Conservation (phyloP, 441 rosid genomes). For the Biscutella laevigata region DNA sequence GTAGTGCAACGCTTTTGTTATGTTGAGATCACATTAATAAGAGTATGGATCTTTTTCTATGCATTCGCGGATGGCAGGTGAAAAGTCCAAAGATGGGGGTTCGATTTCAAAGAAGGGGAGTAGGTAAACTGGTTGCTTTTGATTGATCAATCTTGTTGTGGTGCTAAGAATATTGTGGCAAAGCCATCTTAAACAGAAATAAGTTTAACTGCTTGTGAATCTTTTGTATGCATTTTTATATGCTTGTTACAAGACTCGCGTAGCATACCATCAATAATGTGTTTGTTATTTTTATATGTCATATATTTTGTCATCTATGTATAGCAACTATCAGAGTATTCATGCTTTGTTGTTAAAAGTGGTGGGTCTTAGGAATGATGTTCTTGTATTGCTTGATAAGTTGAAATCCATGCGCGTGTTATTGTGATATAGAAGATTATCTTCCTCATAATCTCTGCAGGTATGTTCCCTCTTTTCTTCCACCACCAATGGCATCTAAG, state of each 20-base stretch:
- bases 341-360: not conserved
- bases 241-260: conserved; percentile 5
- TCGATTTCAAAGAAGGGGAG: conserved; percentile 99
- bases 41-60: conserved; percentile 84
- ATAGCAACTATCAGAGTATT: not conserved
- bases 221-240: not conserved
- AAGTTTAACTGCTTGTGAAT: not conserved
- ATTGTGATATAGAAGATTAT: conserved; percentile 37
- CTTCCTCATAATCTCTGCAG: conserved; percentile 44
- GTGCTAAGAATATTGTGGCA: conserved; percentile 33
- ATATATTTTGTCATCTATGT: not conserved
- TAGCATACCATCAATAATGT: not conserved
- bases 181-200: conserved; percentile 29
- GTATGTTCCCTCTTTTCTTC: conserved; percentile 98
- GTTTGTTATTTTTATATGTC: not conserved
- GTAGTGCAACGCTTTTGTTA: conserved; percentile 42
- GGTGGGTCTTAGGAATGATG: conserved; percentile 6
- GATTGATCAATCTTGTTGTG: conserved; percentile 44
- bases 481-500: conserved; percentile 85
- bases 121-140: conserved; percentile 86
- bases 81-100: conserved; percentile 99
- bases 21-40: conserved; percentile 72
- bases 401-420: conserved; percentile 6
- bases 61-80: conserved; percentile 99
- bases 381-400: conserved; percentile 9